Conservation (phyloP, 2,329 filamentous ascomycete genomes). For the Ophiostoma populinum region DNA sequence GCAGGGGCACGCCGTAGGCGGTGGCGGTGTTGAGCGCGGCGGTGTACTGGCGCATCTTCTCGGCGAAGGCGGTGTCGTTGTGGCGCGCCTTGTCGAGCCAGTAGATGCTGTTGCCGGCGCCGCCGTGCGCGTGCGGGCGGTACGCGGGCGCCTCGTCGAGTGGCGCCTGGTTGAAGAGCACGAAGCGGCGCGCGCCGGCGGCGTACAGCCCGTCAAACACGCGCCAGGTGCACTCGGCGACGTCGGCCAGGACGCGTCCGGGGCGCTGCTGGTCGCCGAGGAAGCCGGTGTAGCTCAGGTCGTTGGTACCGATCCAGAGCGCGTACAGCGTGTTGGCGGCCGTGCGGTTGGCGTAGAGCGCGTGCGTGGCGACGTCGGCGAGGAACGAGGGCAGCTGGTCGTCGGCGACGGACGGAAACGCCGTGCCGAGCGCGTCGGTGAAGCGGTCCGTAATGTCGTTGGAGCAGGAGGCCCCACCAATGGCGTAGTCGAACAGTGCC, state of each 20-base stretch:
- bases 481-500: constrained; percentile 50
- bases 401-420: constrained; percentile 44
- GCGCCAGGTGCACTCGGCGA: constrained; percentile 48
- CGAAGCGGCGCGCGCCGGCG: constrained; percentile 51
- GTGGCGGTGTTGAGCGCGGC: constrained; percentile 31
- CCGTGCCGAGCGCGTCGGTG: constrained; percentile 29
- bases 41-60: constrained; percentile 33
- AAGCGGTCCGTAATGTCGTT: constrained; percentile 46
- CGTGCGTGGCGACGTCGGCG: constrained; percentile 25
- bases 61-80: constrained; percentile 28
- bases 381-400: constrained; percentile 43
- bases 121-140: constrained; percentile 27
- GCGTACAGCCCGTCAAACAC: constrained; percentile 43
- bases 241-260: constrained; percentile 44
- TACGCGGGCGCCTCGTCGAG: constrained; percentile 54
- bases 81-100: constrained; percentile 28
- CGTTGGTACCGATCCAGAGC: constrained; percentile 71
- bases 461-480: constrained; percentile 55
- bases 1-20: constrained; percentile 30
- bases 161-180: constrained; percentile 52
- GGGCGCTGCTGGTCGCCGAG: constrained; percentile 44
- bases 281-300: constrained; percentile 50
- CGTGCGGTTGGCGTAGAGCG: constrained; percentile 26
- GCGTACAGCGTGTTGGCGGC: constrained; percentile 50
- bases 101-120: constrained; percentile 24